A percentile compares a stretch with the other conserved stretches of the same genome.
Evolutionary conservation across 1,284 basidiomycete species (phyloP).

Genomic region (Agaricales sp.): DNA sequence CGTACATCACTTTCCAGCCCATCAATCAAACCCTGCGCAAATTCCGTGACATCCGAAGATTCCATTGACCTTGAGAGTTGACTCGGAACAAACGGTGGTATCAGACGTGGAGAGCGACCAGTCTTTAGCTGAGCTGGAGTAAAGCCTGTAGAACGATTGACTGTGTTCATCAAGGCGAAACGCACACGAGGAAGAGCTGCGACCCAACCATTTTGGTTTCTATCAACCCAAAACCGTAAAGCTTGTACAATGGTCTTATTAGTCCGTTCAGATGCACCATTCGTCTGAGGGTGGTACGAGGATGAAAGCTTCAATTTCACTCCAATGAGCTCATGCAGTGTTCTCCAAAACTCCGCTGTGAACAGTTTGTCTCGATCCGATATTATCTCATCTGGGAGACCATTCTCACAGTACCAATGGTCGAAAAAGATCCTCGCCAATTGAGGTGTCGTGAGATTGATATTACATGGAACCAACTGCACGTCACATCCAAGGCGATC

Average conservation of each 20-base stretch:
- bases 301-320: slow-evolving; percentile 23
- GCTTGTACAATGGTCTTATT: slow-evolving; percentile 28
- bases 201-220: slow-evolving; percentile 33
- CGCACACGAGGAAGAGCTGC: slow-evolving; percentile 21
- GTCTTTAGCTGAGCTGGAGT: slow-evolving; percentile 24
- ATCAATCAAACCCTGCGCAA: slow-evolving; percentile 12
- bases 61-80: background rate
- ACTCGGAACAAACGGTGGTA: slow-evolving; percentile 14
- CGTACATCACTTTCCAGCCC: slow-evolving; percentile 8
- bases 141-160: slow-evolving; percentile 21
- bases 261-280: slow-evolving; percentile 19
- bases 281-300: slow-evolving; percentile 27
- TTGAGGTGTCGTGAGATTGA: slow-evolving; percentile 20
- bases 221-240: slow-evolving; percentile 25
- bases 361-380: slow-evolving; percentile 19
- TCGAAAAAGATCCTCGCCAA: slow-evolving; percentile 21
- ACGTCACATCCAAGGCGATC: slow-evolving; percentile 26
- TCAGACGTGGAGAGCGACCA: slow-evolving; percentile 15
- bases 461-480: slow-evolving; percentile 18
- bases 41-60: background rate
- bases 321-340: slow-evolving; percentile 17
- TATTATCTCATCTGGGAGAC: slow-evolving; percentile 15
- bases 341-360: slow-evolving; percentile 17
- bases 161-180: slow-evolving; percentile 28
- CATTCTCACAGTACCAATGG: slow-evolving; percentile 28